Evolutionary conservation across 352 stramenopile species (phyloP).

Genomic region (Peronospora tabacina): DNA sequence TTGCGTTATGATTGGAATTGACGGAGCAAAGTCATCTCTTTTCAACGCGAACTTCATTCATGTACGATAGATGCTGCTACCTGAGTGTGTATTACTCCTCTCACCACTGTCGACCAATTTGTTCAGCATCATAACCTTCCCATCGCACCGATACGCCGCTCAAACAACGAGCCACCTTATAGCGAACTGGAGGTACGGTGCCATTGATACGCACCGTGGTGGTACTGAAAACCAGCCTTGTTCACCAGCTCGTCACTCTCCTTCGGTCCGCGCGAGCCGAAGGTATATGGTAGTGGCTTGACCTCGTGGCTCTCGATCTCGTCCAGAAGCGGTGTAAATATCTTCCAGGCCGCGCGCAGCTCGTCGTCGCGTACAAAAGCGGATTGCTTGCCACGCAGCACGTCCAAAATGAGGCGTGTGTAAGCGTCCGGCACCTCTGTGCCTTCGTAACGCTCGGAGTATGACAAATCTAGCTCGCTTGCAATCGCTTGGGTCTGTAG

Average conservation of each 20-base stretch:
- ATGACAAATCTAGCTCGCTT: slow-evolving; percentile 95
- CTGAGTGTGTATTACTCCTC: no score
- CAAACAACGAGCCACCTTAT: slow-evolving; percentile 22
- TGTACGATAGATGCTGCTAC: no score
- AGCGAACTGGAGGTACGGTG: slow-evolving; percentile 44
- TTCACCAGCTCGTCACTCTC: slow-evolving; percentile 81
- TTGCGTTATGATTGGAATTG: no score
- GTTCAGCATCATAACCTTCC: not conserved
- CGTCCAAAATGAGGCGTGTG: slow-evolving; percentile 95
- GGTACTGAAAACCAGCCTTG: slow-evolving; percentile 70
- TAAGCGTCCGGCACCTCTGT: slow-evolving; percentile 94
- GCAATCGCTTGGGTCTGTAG: slow-evolving; percentile 88
- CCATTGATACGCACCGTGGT: slow-evolving; percentile 70
- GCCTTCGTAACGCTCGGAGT: slow-evolving; percentile 83
- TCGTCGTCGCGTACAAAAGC: slow-evolving; percentile 98
- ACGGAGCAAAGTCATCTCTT: no score
- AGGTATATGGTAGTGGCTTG: slow-evolving; percentile 88
- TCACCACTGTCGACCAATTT: no score
- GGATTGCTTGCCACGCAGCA: slow-evolving; percentile 91
- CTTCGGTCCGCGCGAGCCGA: slow-evolving; percentile 89
- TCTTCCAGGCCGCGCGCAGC: slow-evolving; percentile 92
- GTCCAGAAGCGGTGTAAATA: slow-evolving; percentile 97
- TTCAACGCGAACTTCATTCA: no score
- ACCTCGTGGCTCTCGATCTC: slow-evolving; percentile 91
- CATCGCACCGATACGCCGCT: not conserved